These are phyloP conservation scores for Colletotrichum incanum DNA, from an alignment of 2,329 filamentous ascomycete species.

Conservation along the genomic window DNA sequence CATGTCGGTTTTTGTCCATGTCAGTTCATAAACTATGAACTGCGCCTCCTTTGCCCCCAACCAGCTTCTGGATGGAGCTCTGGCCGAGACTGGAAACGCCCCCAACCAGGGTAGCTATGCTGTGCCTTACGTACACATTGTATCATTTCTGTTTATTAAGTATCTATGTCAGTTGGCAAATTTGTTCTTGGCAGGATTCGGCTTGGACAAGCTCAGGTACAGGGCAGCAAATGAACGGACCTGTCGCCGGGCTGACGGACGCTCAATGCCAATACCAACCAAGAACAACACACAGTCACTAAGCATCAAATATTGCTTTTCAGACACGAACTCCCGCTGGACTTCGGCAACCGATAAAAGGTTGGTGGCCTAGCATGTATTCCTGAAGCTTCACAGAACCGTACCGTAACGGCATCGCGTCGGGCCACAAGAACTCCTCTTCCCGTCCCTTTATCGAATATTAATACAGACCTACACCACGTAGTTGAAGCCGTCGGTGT, in stretches of 20 bases:
- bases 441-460: slow-evolving; percentile 25
- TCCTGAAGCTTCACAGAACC: slow-evolving; percentile 3
- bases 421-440: slow-evolving; percentile 1
- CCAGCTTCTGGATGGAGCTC: slow-evolving; percentile 34
- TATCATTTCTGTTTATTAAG: slow-evolving; percentile 18
- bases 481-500: slow-evolving; percentile 38
- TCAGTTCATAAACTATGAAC: neutral
- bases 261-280: neutral
- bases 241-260: neutral
- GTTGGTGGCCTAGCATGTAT: slow-evolving; percentile 25
- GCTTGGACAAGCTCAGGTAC: slow-evolving; percentile 18
- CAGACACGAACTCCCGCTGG: neutral
- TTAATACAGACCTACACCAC: slow-evolving; percentile 40
- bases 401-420: neutral
- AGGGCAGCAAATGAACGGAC: neutral
- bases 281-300: neutral
- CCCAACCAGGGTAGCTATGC: slow-evolving; percentile 8
- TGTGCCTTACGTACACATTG: slow-evolving; percentile 28
- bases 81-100: neutral
- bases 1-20: neutral
- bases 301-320: neutral
- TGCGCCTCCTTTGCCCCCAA: slow-evolving; percentile 41
- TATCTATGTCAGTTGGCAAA: neutral
- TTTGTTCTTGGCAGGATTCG: neutral
- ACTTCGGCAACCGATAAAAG: slow-evolving; percentile 17